These are phyloP conservation scores for Mycena alexandri DNA, from an alignment of 768 basidiomycete genomes.

Conservation along the genomic window DNA sequence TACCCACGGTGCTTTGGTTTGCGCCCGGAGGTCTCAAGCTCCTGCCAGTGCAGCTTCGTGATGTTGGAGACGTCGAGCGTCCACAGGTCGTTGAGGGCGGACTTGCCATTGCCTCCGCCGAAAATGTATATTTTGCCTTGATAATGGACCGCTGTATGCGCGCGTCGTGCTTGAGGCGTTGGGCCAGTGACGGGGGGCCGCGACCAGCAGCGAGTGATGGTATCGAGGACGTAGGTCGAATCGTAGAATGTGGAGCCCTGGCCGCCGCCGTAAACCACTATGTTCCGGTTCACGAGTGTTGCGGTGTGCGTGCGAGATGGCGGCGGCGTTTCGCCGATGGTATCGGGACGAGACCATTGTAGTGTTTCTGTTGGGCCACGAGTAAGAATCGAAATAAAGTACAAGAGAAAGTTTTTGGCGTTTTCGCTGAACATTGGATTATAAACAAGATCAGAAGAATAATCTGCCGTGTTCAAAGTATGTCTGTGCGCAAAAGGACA, in stretches of 20 bases:
- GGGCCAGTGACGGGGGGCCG: constrained; percentile 58
- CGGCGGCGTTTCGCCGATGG: constrained; percentile 82
- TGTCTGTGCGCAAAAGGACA: too few species aligned
- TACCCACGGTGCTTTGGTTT: constrained; percentile 83
- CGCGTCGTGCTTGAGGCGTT: constrained; percentile 78
- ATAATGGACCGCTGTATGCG: constrained; percentile 88
- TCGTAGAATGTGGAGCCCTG: constrained; percentile 87
- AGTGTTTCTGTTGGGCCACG: constrained; percentile 73
- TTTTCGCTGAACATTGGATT: too few species aligned
- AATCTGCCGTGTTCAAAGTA: too few species aligned
- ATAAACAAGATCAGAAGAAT: too few species aligned
- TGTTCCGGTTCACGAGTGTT: constrained; percentile 82
- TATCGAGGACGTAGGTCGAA: constrained; percentile 86
- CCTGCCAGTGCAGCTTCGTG: constrained; percentile 66
- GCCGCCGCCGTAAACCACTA: constrained; percentile 91
- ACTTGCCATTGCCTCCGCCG: constrained; percentile 93
- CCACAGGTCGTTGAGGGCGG: constrained; percentile 94
- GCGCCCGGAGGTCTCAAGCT: constrained; percentile 67
- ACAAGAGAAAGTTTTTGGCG: too few species aligned
- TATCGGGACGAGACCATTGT: constrained; percentile 88
- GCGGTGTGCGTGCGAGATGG: constrained; percentile 91
- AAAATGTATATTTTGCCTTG: constrained; percentile 84
- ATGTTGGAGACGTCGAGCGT: constrained; percentile 72
- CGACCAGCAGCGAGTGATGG: constrained; percentile 75
- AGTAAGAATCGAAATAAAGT: too few species aligned